Evolutionary conservation across 345 rosid species (phyloP), one percentile per base, ranked within the genome.

Genomic region (Mangifera indica): DNA sequence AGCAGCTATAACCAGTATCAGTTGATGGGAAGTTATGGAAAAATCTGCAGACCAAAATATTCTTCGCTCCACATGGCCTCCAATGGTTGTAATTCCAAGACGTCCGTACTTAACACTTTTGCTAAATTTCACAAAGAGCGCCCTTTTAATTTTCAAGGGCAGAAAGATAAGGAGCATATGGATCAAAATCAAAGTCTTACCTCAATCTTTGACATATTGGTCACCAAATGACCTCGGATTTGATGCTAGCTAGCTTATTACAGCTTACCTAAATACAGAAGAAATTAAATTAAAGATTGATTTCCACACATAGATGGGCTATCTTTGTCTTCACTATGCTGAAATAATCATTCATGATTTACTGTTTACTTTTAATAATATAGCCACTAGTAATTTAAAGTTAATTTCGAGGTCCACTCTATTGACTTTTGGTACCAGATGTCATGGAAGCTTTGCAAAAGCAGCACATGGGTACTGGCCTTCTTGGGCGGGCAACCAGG

Each of bases 341-440:
- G 56, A 74, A 60, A 42, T 26, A 3, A 53, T 51, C 54, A 51
- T 60, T 55, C 61, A 66, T 74, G 72, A 73, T 78, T 84, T 73
- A 68, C 15, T 37, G 77, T 44, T 18, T 13, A 34, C 60, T 60
- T 53, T 51, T 58, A 24, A 51, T 25, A 57, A 55, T 57, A 69
- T 25, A 70, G 20, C 46, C 55, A 72, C 46, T 24, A 51, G 14
- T 0, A 52, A 11, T 22, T 24, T 13, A 66, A 60, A 58, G 55
- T 18, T 21, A 37, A 37, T 48, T 57, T 15, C 45, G 51, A 76
- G 75, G 81, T 80, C 76, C 71, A 61, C 65, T 67, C 60, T 42
- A 20, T 78, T 84, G 83, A 82, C 83, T 72, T 78, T 81, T 72
- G n/a, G 29, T 24, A 26, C 58, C 66, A 69, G 24, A 9, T 44